Evolutionary conservation across 176 grass and related monocot species (phyloP).

Genomic region (Phyllostachys edulis): DNA sequence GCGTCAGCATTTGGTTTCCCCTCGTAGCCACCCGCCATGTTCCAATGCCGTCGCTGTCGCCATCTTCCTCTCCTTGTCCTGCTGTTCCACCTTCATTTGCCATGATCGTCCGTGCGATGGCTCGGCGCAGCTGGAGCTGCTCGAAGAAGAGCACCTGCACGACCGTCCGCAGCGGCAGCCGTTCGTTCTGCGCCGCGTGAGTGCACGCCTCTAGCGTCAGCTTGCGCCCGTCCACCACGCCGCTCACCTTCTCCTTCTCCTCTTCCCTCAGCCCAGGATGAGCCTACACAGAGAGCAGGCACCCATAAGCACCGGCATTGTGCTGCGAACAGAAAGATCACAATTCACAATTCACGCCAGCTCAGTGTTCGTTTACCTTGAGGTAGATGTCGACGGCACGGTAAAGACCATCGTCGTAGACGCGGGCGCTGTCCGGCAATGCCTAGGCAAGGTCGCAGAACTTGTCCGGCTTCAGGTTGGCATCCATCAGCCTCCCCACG

Average conservation of each 20-base stretch:
- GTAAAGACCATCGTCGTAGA: slow-evolving; percentile 93
- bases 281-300: slow-evolving; percentile 42
- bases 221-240: slow-evolving; percentile 83
- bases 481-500: slow-evolving; percentile 74
- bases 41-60: slow-evolving; percentile 25
- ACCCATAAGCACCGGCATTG: background rate
- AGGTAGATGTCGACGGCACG: slow-evolving; percentile 96
- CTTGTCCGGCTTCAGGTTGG: slow-evolving; percentile 75
- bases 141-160: slow-evolving; percentile 99
- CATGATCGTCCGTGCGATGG: slow-evolving; percentile 72
- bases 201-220: slow-evolving; percentile 94
- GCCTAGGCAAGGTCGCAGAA: slow-evolving; percentile 93
- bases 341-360: background rate
- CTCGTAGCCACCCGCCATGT: slow-evolving; percentile 54
- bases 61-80: slow-evolving; percentile 46
- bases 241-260: slow-evolving; percentile 84
- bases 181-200: slow-evolving; percentile 91
- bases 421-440: slow-evolving; percentile 73
- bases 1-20: slow-evolving; percentile 90
- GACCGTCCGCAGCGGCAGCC: slow-evolving; percentile 78
- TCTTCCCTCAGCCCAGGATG: slow-evolving; percentile 72
- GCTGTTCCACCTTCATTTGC: slow-evolving; percentile 47
- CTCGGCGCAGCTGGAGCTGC: slow-evolving; percentile 91
- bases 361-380: slow-evolving; percentile 49
- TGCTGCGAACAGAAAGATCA: background rate